Percentiles rank a stretch among this genome's conserved stretches.
Evolutionary conservation across 2,329 filamentous ascomycete genomes (phyloP).

Genomic region (Mycosphaerella arachidis): DNA sequence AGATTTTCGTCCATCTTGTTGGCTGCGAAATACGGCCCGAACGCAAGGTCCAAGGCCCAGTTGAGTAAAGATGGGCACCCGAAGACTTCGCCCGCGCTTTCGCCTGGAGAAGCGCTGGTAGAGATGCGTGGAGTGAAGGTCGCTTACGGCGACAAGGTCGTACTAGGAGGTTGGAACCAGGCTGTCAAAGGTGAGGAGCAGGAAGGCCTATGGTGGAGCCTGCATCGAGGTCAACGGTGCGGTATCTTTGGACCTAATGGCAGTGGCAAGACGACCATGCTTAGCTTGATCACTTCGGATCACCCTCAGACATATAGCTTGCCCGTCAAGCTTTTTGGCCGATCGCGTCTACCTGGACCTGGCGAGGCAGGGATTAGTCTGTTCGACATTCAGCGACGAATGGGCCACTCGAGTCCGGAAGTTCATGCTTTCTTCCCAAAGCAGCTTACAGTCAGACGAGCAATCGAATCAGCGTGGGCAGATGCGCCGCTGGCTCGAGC

Average conservation of each 20-base stretch:
- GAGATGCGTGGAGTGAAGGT: conserved; percentile 85
- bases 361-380: conserved; percentile 74
- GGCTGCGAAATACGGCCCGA: neutral
- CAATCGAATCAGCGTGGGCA: conserved; percentile 83
- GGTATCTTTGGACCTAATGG: conserved; percentile 90
- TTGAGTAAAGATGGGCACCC: conserved; percentile 31
- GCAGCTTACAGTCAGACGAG: conserved; percentile 64
- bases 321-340: conserved; percentile 81
- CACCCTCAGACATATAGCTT: conserved; percentile 91
- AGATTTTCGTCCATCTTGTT: neutral
- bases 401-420: conserved; percentile 91
- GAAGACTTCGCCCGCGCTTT: conserved; percentile 19
- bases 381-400: conserved; percentile 84
- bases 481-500: conserved; percentile 77
- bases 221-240: conserved; percentile 80
- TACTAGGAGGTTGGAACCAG: conserved; percentile 76
- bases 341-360: conserved; percentile 69
- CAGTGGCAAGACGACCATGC: conserved; percentile 90
- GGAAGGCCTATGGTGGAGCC: conserved; percentile 72
- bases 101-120: conserved; percentile 64
- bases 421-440: conserved; percentile 90
- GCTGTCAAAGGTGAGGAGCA: conserved; percentile 43
- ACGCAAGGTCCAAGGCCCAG: neutral
- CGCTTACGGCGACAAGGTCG: conserved; percentile 70
- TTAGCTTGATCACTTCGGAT: conserved; percentile 89